Evolutionary conservation across 2,329 filamentous ascomycete species (phyloP).

Genomic region (Exutisphaerella laricina): DNA sequence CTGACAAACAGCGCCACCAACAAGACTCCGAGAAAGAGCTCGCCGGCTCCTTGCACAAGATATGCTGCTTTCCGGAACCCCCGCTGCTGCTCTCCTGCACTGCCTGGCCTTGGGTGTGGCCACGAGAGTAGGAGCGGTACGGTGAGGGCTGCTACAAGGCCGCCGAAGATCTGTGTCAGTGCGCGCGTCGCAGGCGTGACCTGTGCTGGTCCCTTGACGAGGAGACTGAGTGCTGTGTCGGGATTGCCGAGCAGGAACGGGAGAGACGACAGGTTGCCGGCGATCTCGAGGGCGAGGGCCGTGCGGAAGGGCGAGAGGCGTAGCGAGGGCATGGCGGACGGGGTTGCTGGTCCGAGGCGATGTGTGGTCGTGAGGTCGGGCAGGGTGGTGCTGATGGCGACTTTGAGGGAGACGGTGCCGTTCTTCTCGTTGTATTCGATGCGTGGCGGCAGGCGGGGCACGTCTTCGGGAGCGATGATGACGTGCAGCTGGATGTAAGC

Average conservation of each 20-base stretch:
- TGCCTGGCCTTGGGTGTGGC: slow-evolving; percentile 2
- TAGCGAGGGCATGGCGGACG: slow-evolving; percentile 5
- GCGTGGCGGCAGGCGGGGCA: background rate
- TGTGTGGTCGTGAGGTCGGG: slow-evolving; percentile 1
- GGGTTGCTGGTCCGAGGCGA: background rate
- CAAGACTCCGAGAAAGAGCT: slow-evolving; percentile 6
- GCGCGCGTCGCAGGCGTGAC: slow-evolving; percentile 5
- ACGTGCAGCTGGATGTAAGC: slow-evolving; percentile 4
- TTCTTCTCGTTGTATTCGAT: background rate
- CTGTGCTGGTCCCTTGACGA: slow-evolving; percentile 4
- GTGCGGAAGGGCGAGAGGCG: slow-evolving; percentile 11
- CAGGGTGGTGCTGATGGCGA: slow-evolving; percentile 1
- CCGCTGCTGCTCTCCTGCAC: slow-evolving; percentile 3
- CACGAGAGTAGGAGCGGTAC: slow-evolving; percentile 11
- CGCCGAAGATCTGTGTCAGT: slow-evolving; percentile 10
- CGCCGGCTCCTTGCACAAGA: slow-evolving; percentile 10
- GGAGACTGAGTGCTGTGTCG: slow-evolving; percentile 9
- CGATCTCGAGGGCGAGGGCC: slow-evolving; percentile 13
- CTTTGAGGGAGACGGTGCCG: slow-evolving; percentile 1
- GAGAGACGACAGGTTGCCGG: slow-evolving; percentile 11
- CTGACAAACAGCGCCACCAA: slow-evolving; percentile 3
- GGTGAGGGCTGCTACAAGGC: slow-evolving; percentile 7
- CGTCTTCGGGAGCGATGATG: background rate
- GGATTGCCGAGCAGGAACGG: slow-evolving; percentile 12
- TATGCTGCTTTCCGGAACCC: slow-evolving; percentile 10